Evolutionary conservation across 208 protist genomes (phyloP).

Genomic region (Porcisia deanei): DNA sequence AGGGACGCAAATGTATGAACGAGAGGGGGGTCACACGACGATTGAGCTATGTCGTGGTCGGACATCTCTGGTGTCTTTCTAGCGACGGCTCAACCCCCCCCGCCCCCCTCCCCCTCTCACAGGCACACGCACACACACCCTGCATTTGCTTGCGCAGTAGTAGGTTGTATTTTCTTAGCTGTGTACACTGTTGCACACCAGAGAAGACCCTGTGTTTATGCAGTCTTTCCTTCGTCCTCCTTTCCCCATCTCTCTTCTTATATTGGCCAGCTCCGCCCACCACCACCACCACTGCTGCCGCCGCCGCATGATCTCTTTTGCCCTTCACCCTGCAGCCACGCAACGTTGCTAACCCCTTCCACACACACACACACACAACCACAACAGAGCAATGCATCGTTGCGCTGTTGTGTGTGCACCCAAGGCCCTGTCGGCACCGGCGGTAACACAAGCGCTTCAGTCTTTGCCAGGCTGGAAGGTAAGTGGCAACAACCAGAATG

Average conservation of each 20-base stretch:
- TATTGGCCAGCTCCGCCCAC: no score
- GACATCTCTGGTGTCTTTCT: no score
- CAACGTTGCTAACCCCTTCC: not conserved
- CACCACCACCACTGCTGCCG: not conserved
- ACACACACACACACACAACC: not conserved
- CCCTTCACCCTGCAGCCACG: not conserved
- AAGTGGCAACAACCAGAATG: constrained; percentile 40
- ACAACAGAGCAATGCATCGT: constrained; percentile 17
- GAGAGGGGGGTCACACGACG: no score
- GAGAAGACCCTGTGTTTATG: not conserved
- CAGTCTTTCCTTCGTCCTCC: not conserved
- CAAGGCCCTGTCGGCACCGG: constrained; percentile 58
- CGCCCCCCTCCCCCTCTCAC: no score
- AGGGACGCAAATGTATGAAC: not conserved
- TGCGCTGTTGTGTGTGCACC: not conserved
- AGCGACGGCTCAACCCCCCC: no score
- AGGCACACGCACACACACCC: not conserved
- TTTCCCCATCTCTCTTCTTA: not conserved
- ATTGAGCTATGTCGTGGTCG: no score
- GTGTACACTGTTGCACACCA: not conserved
- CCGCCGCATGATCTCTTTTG: not conserved
- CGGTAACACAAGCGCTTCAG: constrained; percentile 89
- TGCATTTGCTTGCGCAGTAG: not conserved
- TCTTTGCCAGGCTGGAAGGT: constrained; percentile 65
- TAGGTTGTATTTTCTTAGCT: not conserved